phyloP scores from a whole-genome alignment of 2,329 filamentous ascomycete species.

The Paecilomyces dactylethromorphus region DNA sequence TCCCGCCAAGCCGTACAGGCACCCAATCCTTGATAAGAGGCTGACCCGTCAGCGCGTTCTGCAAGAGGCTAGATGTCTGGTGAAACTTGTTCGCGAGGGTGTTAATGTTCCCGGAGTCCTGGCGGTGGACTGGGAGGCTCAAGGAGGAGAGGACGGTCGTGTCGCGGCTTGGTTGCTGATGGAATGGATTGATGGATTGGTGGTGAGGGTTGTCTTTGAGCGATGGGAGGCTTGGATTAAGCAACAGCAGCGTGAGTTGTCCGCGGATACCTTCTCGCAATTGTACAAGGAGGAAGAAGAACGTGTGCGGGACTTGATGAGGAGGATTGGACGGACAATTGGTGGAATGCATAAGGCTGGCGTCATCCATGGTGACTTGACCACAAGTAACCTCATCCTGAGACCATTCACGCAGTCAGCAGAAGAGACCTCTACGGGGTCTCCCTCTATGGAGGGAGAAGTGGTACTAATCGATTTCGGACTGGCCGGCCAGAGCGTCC shows the following conservation, averaged over 20 bases:
- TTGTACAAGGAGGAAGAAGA: constrained; percentile 38
- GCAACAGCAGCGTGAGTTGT: constrained; percentile 15
- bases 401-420: constrained; percentile 30
- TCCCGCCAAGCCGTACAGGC: constrained; percentile 83
- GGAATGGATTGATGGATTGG: constrained; percentile 74
- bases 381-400: constrained; percentile 95
- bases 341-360: constrained; percentile 75
- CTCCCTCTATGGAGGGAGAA: constrained; percentile 54
- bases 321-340: constrained; percentile 62
- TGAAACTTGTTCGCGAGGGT: constrained; percentile 70
- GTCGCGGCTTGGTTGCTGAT: constrained; percentile 72
- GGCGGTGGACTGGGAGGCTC: constrained; percentile 56
- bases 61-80: constrained; percentile 79
- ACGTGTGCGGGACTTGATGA: constrained; percentile 58
- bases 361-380: constrained; percentile 90
- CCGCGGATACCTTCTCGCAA: constrained; percentile 12
- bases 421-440: constrained; percentile 12
- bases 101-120: constrained; percentile 77
- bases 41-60: constrained; percentile 82
- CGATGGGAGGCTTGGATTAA: constrained; percentile 54
- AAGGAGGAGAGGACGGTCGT: constrained; percentile 51
- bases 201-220: constrained; percentile 65
- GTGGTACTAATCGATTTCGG: constrained; percentile 94
- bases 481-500: constrained; percentile 69
- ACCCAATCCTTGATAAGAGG: constrained; percentile 79